Conservation (phyloP, 495 filamentous ascomycete species). For the Aspergillus leporis region DNA sequence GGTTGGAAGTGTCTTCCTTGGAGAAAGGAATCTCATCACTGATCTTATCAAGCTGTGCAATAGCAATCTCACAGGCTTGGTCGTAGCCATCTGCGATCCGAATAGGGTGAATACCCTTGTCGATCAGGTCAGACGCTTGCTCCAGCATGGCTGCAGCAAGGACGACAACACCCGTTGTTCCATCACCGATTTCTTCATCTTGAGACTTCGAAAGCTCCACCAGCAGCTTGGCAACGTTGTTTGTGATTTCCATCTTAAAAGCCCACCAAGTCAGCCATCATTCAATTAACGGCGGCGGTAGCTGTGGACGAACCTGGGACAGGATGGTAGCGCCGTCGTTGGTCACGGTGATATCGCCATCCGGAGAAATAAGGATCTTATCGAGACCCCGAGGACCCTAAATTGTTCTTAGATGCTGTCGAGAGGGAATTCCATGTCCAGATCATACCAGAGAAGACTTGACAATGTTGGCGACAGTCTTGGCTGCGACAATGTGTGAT, state of each 20-base stretch:
- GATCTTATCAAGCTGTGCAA: slow-evolving; percentile 88
- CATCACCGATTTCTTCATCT: slow-evolving; percentile 98
- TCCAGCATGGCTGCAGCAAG: slow-evolving; percentile 93
- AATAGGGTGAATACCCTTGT: slow-evolving; percentile 99
- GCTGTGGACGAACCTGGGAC: slow-evolving; percentile 59
- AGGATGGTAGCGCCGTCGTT: slow-evolving; percentile 99
- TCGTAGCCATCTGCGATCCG: slow-evolving; percentile 98
- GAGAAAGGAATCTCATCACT: slow-evolving; percentile 88
- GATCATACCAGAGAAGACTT: slow-evolving; percentile 79
- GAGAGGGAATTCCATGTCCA: neutral
- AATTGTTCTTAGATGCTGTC: slow-evolving; percentile 22
- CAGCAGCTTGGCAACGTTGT: slow-evolving; percentile 95
- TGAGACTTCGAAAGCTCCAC: slow-evolving; percentile 99
- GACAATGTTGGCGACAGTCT: slow-evolving; percentile 95
- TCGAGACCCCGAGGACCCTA: slow-evolving; percentile 93
- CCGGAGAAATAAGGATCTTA: slow-evolving; percentile 98
- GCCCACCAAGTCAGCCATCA: slow-evolving; percentile 21
- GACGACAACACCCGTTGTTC: slow-evolving; percentile 97
- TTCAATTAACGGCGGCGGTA: slow-evolving; percentile 1
- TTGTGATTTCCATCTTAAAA: slow-evolving; percentile 89
- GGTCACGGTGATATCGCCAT: slow-evolving; percentile 98
- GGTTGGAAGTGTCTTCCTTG: slow-evolving; percentile 72
- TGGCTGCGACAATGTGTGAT: slow-evolving; percentile 92
- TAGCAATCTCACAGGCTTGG: slow-evolving; percentile 92
- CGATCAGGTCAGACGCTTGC: slow-evolving; percentile 96